Conservation (phyloP, 2,329 filamentous ascomycete genomes). For the Cladosporium sp. region DNA sequence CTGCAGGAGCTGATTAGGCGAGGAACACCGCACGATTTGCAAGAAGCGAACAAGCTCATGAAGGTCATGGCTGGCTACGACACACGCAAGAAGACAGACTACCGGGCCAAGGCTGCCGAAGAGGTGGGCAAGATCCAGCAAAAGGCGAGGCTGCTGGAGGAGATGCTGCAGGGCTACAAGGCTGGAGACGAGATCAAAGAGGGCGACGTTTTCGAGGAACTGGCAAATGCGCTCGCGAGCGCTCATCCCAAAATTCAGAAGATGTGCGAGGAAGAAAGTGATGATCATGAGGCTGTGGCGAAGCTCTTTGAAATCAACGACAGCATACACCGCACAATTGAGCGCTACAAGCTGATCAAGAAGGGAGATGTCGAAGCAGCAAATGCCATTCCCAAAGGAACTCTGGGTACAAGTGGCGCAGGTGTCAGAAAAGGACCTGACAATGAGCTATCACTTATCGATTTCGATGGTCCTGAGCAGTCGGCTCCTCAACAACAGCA, state of each 20-base stretch:
- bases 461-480: conserved; percentile 73
- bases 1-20: conserved; percentile 93
- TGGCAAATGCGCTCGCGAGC: conserved; percentile 83
- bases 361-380: conserved; percentile 88
- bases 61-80: conserved; percentile 99
- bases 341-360: conserved; percentile 93
- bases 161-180: conserved; percentile 82
- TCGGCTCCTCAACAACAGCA: conserved; percentile 29
- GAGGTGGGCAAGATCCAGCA: conserved; percentile 94
- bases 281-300: conserved; percentile 92
- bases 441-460: conserved; percentile 88
- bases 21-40: conserved; percentile 86
- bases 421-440: conserved; percentile 65
- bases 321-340: conserved; percentile 94
- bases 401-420: conserved; percentile 65
- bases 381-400: conserved; percentile 79
- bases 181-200: conserved; percentile 75
- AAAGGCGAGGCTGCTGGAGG: conserved; percentile 88
- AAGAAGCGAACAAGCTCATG: conserved; percentile 97
- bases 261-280: conserved; percentile 98
- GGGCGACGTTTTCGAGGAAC: conserved; percentile 73
- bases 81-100: conserved; percentile 93
- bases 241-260: conserved; percentile 98
- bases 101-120: conserved; percentile 94
- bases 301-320: conserved; percentile 98